A percentile compares a stretch with the other conserved stretches of the same genome.
These are phyloP conservation scores for Tremellales sp. DNA, from an alignment of 1,284 basidiomycete species.

Conservation along the genomic window DNA sequence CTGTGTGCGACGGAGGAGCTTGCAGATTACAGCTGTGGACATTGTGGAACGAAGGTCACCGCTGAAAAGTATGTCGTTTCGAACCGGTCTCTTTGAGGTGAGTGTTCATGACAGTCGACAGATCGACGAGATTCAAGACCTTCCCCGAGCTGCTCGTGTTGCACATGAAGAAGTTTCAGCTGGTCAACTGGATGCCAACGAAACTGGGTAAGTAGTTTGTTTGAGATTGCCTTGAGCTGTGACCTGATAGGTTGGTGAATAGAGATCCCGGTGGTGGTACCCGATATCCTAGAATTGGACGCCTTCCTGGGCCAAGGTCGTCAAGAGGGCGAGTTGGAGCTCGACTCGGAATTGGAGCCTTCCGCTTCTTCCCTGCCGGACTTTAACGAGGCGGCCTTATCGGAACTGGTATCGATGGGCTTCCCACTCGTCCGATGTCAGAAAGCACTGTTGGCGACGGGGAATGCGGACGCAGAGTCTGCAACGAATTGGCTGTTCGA, in stretches of 20 bases:
- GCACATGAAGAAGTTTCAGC: conserved; percentile 91
- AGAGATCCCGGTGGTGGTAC: conserved; percentile 83
- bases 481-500: conserved; percentile 96
- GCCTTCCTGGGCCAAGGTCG: conserved; percentile 68
- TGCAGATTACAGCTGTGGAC: conserved; percentile 62
- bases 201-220: conserved; percentile 67
- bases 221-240: conserved; percentile 7
- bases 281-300: conserved; percentile 64
- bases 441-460: conserved; percentile 84
- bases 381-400: conserved; percentile 70
- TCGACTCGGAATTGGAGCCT: conserved; percentile 53
- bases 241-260: neutral
- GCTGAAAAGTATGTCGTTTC: conserved; percentile 58
- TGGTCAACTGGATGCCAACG: conserved; percentile 94
- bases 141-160: conserved; percentile 87
- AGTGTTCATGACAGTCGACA: conserved; percentile 5
- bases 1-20: conserved; percentile 67
- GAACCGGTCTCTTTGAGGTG: neutral
- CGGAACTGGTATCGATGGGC: conserved; percentile 78
- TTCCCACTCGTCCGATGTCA: conserved; percentile 79
- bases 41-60: conserved; percentile 60
- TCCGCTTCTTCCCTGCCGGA: conserved; percentile 52
- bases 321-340: conserved; percentile 65
- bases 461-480: conserved; percentile 68
- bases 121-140: conserved; percentile 75